Conservation (phyloP, 2,329 filamentous ascomycete species). For the Bipolaris bicolor region DNA sequence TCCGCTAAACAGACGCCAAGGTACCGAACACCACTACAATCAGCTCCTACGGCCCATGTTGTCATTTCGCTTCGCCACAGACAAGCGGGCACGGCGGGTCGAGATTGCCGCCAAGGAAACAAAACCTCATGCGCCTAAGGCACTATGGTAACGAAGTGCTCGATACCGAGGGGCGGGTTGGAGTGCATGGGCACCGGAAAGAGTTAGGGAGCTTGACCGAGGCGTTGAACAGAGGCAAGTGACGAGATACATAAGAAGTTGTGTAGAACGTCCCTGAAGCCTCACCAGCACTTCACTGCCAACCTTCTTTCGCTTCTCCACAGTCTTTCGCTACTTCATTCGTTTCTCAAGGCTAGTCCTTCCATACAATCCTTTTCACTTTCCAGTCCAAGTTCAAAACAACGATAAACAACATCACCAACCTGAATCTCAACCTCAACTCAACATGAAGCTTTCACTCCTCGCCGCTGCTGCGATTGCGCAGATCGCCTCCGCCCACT, state of each 20-base stretch:
- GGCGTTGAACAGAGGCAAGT: neutral
- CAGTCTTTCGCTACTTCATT: conserved; percentile 13
- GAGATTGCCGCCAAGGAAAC: conserved; percentile 6
- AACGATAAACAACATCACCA: neutral
- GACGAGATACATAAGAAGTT: conserved; percentile 8
- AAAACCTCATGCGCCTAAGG: conserved; percentile 1
- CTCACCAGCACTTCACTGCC: conserved; percentile 9
- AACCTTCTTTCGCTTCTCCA: conserved; percentile 8
- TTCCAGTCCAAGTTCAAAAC: conserved; percentile 3
- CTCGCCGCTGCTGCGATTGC: conserved; percentile 21
- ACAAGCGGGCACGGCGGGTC: neutral
- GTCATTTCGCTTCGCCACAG: conserved; percentile 13
- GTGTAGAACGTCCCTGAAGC: neutral
- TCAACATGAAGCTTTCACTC: conserved; percentile 32
- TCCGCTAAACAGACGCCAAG: conserved; percentile 1
- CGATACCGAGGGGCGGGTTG: neutral
- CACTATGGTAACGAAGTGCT: neutral
- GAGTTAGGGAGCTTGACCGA: neutral
- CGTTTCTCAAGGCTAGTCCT: conserved; percentile 15
- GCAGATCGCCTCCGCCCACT: conserved; percentile 30
- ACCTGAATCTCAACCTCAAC: neutral
- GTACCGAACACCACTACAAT: conserved; percentile 1
- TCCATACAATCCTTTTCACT: conserved; percentile 6
- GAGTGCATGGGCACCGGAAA: neutral
- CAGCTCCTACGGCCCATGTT: conserved; percentile 1